These are phyloP conservation scores for Nitzschia sp. DNA, from an alignment of 108 stramenopile species.

Conservation along the genomic window DNA sequence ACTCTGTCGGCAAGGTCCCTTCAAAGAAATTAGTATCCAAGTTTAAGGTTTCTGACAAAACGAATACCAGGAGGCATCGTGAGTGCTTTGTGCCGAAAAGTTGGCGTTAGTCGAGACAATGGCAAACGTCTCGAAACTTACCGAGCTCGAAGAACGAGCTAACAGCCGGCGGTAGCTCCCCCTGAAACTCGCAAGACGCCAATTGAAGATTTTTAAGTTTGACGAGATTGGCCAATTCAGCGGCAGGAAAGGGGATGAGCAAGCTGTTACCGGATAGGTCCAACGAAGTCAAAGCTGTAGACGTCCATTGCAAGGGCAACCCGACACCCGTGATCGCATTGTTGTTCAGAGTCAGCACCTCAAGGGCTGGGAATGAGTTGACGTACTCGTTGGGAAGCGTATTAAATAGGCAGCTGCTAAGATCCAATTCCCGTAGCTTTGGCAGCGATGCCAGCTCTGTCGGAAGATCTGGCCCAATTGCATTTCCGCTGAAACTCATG, in stretches of 20 bases:
- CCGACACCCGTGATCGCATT: constrained; percentile 14
- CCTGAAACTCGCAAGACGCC: constrained; percentile 5
- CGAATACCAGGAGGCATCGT: constrained; percentile 15
- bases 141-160: background rate
- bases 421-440: constrained; percentile 24
- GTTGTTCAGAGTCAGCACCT: constrained; percentile 10
- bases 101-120: too few relatives aligned
- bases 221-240: constrained; percentile 5
- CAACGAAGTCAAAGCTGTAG: constrained; percentile 15
- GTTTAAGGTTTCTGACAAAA: constrained; percentile 9
- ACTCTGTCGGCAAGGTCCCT: constrained; percentile 20
- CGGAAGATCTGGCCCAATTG: constrained; percentile 22
- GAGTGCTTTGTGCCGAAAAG: background rate
- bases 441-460: constrained; percentile 19
- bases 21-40: constrained; percentile 18
- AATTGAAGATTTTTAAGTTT: constrained; percentile 19
- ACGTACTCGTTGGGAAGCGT: constrained; percentile 15
- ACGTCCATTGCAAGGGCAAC: constrained; percentile 10
- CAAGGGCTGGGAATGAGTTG: constrained; percentile 5
- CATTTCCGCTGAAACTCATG: constrained; percentile 28
- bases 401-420: constrained; percentile 5
- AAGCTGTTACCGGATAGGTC: constrained; percentile 22
- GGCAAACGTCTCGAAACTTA: constrained; percentile 2
- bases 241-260: background rate
- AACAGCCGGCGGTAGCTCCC: background rate